Evolutionary conservation across 148 eudicot genomes (phyloP), one percentile per base, ranked within the genome.

Genomic region (Suaeda aralocaspica): DNA sequence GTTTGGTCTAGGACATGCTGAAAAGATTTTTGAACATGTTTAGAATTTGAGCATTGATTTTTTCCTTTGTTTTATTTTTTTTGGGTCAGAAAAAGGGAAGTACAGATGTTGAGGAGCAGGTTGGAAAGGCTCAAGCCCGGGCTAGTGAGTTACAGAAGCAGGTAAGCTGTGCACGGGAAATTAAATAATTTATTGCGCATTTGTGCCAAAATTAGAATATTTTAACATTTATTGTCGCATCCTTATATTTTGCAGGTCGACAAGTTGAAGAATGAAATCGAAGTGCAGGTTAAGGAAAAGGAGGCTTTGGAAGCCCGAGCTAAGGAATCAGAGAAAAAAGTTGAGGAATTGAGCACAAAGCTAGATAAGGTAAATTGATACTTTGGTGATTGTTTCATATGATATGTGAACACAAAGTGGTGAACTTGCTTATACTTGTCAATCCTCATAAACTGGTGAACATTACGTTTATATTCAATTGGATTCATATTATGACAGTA

Each of bases 341-440:
- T 79, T 56, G 64, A 68, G 67, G 88, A 88, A 56, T 64, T 86
- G 79, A 82, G 77, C 30, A 57, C 74, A 9, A 80, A 88, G 70
- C 56, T 86, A 51, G 81, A 83, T 62, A 81, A 81, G 80, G 98
- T 92, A 85, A 69, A 87, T n/a, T n/a, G n/a, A n/a, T n/a, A n/a
- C n/a, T n/a, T 25, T 29, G n/a, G 26, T 42, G 34, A 24, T 12
- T 41, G 29, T n/a, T 8, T 14, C 59, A 28, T 29, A 16, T 7
- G 68, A 29, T 14, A 13, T 31, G 44, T 66, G 44, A 66, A 31
- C 26, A n/a, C n/a, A n/a, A 66, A 48, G 19, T 50, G 51, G 21
- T n/a, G n/a, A 50, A 67, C 56, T 19, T 72, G 52, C 6, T 46
- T 3, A 6, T 33, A 13, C 25, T 64, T 44, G 0, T 18, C 55